Percentiles rank a stretch among this genome's conserved stretches.
Evolutionary conservation across 2,329 filamentous ascomycete species (phyloP).

Genomic region (Talaromyces funiculosus): DNA sequence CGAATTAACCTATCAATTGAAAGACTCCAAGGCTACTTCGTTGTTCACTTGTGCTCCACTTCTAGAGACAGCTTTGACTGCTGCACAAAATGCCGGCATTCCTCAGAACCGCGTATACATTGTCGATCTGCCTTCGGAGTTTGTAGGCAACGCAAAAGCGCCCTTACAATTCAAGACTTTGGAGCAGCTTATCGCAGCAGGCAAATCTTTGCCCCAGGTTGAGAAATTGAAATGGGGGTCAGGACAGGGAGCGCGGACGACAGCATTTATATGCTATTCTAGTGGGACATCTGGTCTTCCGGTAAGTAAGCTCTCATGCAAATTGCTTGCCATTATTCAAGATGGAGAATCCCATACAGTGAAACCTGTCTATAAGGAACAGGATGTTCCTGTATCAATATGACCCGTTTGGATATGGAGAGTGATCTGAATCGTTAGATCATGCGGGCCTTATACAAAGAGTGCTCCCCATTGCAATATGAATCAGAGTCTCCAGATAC

Average conservation of each 20-base stretch:
- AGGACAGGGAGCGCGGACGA: slow-evolving; percentile 51
- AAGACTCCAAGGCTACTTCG: slow-evolving; percentile 61
- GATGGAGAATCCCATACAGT: no score
- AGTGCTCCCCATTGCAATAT: background rate
- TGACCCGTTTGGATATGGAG: background rate
- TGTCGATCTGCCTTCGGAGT: slow-evolving; percentile 57
- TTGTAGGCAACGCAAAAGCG: slow-evolving; percentile 44
- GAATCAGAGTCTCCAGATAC: background rate
- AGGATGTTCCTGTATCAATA: no score
- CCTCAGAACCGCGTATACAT: slow-evolving; percentile 62
- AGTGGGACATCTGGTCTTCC: slow-evolving; percentile 75
- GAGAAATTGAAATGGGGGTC: slow-evolving; percentile 38
- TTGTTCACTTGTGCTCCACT: slow-evolving; percentile 68
- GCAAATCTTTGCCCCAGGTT: slow-evolving; percentile 39
- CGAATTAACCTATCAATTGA: slow-evolving; percentile 68
- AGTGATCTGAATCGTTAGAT: background rate
- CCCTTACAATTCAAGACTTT: slow-evolving; percentile 55
- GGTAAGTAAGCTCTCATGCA: slow-evolving; percentile 40
- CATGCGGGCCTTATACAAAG: background rate
- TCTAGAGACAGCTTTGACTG: slow-evolving; percentile 58
- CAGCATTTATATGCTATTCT: slow-evolving; percentile 73
- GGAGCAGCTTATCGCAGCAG: slow-evolving; percentile 60
- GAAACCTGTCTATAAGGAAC: no score
- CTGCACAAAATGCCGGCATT: slow-evolving; percentile 59
- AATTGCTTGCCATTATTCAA: background rate